These are phyloP conservation scores for Nicotiana tomentosiformis DNA, from an alignment of 257 asterid species.

Conservation along the genomic window DNA sequence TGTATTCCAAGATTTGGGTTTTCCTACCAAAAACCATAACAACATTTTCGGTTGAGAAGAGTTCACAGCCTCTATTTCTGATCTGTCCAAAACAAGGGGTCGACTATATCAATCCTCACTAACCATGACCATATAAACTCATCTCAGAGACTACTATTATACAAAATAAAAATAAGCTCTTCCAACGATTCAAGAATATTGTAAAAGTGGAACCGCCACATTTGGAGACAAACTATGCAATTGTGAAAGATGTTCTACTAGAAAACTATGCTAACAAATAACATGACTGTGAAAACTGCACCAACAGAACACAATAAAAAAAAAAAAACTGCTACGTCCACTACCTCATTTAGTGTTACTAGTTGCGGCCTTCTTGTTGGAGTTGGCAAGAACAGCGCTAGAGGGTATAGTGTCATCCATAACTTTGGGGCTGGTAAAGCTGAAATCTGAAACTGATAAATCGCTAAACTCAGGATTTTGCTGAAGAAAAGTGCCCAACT, in stretches of 20 bases:
- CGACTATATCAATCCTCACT: too few species aligned
- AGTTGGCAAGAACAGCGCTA: neutral
- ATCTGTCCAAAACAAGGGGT: too few species aligned
- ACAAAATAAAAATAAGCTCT: neutral
- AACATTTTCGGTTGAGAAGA: neutral
- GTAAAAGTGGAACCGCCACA: neutral
- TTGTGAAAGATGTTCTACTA: too few species aligned
- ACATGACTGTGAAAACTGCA: neutral
- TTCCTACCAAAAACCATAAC: neutral
- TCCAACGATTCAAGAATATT: neutral
- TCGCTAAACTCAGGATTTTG: constrained; percentile 2
- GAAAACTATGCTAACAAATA: too few species aligned
- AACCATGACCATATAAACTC: too few species aligned
- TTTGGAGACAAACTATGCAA: too few species aligned
- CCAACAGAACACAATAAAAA: neutral
- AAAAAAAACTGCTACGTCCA: neutral
- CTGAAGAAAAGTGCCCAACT: constrained; percentile 6
- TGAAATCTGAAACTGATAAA: neutral
- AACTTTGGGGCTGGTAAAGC: constrained; percentile 10
- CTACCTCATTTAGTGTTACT: neutral
- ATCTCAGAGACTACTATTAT: too few species aligned
- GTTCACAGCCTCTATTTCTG: too few species aligned
- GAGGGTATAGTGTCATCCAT: constrained; percentile 13
- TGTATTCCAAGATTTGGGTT: neutral
- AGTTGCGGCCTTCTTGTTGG: neutral